A percentile compares a stretch with the other conserved stretches of the same genome.
Conservation (phyloP, 2,329 filamentous ascomycete species). For the Colletotrichum melonis region DNA sequence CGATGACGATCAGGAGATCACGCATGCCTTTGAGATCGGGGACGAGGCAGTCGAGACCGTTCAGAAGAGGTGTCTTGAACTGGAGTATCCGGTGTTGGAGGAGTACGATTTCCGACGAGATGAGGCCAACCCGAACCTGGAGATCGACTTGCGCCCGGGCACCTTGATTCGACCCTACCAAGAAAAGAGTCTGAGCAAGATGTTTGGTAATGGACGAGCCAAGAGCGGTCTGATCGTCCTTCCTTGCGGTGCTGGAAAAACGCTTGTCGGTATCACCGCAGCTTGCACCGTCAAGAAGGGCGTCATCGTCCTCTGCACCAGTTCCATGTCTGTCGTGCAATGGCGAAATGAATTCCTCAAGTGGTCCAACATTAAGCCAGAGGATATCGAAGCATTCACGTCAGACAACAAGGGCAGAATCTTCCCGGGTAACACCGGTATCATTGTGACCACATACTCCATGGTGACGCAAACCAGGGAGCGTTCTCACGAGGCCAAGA, state of each 20-base stretch:
- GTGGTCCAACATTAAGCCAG: constrained; percentile 95
- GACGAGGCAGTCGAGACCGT: constrained; percentile 86
- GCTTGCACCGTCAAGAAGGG: constrained; percentile 98
- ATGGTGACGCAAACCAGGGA: constrained; percentile 96
- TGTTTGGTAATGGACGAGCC: constrained; percentile 98
- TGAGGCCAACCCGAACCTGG: constrained; percentile 86
- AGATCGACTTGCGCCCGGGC: constrained; percentile 91
- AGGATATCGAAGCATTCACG: constrained; percentile 95
- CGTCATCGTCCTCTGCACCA: constrained; percentile 93
- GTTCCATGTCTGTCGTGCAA: constrained; percentile 97
- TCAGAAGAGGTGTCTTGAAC: constrained; percentile 87
- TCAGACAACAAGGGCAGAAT: constrained; percentile 86
- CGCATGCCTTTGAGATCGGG: constrained; percentile 92
- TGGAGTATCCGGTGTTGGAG: constrained; percentile 89
- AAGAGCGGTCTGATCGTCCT: constrained; percentile 98
- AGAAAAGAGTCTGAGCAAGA: constrained; percentile 97
- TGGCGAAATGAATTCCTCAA: constrained; percentile 97
- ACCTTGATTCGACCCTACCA: constrained; percentile 95
- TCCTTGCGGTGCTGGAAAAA: constrained; percentile 97
- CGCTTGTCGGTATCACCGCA: constrained; percentile 96
- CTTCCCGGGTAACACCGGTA: constrained; percentile 90
- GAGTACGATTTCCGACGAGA: constrained; percentile 98
- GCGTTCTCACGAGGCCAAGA: constrained; percentile 90
- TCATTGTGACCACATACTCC: constrained; percentile 97
- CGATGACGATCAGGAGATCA: constrained; percentile 86